phyloP scores from a whole-genome alignment of 257 asterid species.

The Salvia rosmarinus region DNA sequence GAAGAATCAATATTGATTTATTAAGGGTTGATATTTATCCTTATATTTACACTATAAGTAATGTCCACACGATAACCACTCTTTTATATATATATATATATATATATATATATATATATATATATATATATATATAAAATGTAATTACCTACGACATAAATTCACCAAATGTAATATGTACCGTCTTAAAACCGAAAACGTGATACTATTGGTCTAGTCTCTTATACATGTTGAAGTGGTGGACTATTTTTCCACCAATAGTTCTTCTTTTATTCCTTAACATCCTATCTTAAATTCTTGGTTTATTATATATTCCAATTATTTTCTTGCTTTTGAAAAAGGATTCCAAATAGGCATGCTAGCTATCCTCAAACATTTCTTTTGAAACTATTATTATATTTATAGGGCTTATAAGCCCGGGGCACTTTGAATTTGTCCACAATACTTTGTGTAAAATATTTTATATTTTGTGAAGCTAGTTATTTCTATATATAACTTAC shows the following conservation, averaged over 20 bases:
- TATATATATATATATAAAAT: too few species aligned
- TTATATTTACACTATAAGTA: too few species aligned
- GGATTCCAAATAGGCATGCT: slow-evolving; percentile 43
- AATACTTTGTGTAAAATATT: background rate
- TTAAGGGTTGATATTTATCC: too few species aligned
- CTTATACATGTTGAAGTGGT: background rate
- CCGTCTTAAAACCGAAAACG: background rate
- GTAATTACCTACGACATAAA: too few species aligned
- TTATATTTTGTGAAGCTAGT: background rate
- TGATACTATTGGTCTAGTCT: background rate
- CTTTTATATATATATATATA: too few species aligned
- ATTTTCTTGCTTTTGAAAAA: slow-evolving; percentile 39
- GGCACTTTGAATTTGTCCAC: background rate
- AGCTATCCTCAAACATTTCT: background rate
- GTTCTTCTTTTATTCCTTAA: slow-evolving; percentile 41
- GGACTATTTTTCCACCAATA: background rate
- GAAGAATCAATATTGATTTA: too few species aligned
- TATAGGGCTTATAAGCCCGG: slow-evolving; percentile 15
- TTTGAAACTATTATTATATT: slow-evolving; percentile 32
- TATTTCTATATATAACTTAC: background rate
- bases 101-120: too few species aligned
- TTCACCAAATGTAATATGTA: too few species aligned
- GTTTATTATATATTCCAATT: slow-evolving; percentile 20
- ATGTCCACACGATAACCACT: too few species aligned
- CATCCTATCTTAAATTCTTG: slow-evolving; percentile 36